Evolutionary conservation across 768 basidiomycete genomes (phyloP).

Genomic region (Pleurotus platypus): DNA sequence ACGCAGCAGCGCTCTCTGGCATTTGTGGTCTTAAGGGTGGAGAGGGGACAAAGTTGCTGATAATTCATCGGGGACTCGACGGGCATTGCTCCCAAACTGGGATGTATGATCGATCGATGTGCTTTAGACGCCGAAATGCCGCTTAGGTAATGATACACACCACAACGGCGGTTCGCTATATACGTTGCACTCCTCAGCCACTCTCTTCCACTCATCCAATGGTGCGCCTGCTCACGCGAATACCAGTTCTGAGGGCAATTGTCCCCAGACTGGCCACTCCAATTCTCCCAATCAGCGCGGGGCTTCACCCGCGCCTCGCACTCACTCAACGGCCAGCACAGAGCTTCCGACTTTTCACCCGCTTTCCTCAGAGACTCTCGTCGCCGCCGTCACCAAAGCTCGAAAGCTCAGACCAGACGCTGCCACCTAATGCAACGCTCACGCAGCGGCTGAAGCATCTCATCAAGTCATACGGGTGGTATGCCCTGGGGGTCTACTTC

Average conservation of each 20-base stretch:
- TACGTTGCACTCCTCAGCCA: no score
- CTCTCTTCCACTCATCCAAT: not conserved
- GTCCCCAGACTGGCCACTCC: slow-evolving; percentile 43
- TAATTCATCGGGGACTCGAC: no score
- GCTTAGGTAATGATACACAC: no score
- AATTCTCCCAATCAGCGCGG: slow-evolving; percentile 40
- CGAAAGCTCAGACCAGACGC: slow-evolving; percentile 8
- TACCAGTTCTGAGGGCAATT: slow-evolving; percentile 43
- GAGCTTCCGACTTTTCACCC: slow-evolving; percentile 44
- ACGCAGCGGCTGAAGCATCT: slow-evolving; percentile 76
- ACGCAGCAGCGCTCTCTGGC: slow-evolving; percentile 25
- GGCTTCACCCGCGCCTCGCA: slow-evolving; percentile 26
- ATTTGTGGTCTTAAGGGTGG: not conserved
- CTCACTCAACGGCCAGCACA: slow-evolving; percentile 20
- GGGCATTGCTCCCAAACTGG: no score
- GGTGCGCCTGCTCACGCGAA: slow-evolving; percentile 33
- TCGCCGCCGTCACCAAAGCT: slow-evolving; percentile 21
- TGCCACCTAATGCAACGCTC: slow-evolving; percentile 40
- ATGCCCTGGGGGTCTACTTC: slow-evolving; percentile 88
- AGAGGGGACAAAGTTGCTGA: not conserved
- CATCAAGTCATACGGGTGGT: slow-evolving; percentile 93
- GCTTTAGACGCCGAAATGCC: no score
- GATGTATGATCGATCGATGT: no score
- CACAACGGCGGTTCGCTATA: no score
- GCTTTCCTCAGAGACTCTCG: slow-evolving; percentile 44